Conservation (phyloP, 2,329 filamentous ascomycete genomes). For the Pseudopithomyces chartarum region DNA sequence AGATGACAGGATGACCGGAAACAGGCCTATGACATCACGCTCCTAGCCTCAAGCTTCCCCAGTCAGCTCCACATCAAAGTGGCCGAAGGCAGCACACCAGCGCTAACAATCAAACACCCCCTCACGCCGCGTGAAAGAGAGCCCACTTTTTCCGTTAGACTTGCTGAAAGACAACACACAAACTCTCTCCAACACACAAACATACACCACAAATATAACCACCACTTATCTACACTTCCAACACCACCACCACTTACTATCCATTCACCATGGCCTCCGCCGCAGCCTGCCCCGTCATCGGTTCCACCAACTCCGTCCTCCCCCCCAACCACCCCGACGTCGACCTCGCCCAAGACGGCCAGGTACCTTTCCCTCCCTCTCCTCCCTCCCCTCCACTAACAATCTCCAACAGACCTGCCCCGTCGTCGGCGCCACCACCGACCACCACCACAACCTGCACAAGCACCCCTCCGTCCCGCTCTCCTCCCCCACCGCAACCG, state of each 20-base stretch:
- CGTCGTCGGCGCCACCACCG: conserved; percentile 51
- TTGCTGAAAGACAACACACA: not conserved
- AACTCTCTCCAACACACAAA: too few relatives aligned
- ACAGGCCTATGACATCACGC: conserved; percentile 3
- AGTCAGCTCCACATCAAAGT: not conserved
- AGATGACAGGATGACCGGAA: not conserved
- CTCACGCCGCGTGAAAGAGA: not conserved
- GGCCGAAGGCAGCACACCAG: not conserved
- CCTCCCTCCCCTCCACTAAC: not conserved
- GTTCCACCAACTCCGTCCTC: conserved; percentile 50
- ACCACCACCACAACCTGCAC: conserved; percentile 51
- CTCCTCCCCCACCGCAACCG: conserved; percentile 36
- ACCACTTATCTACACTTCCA: not conserved
- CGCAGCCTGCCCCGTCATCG: conserved; percentile 37
- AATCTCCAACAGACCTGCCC: conserved; percentile 41
- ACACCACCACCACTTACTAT: not conserved
- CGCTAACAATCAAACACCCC: not conserved
- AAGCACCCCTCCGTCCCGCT: conserved; percentile 47
- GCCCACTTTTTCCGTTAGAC: not conserved
- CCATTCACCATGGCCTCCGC: conserved; percentile 6
- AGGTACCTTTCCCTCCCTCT: conserved; percentile 15
- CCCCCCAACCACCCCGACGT: conserved; percentile 51
- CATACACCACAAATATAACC: not conserved
- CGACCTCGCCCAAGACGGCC: conserved; percentile 46
- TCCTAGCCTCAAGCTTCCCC: not conserved